Base-by-base conservation (phyloP, 2,329 filamentous ascomycete genomes). In the Exophiala sp. region DNA sequence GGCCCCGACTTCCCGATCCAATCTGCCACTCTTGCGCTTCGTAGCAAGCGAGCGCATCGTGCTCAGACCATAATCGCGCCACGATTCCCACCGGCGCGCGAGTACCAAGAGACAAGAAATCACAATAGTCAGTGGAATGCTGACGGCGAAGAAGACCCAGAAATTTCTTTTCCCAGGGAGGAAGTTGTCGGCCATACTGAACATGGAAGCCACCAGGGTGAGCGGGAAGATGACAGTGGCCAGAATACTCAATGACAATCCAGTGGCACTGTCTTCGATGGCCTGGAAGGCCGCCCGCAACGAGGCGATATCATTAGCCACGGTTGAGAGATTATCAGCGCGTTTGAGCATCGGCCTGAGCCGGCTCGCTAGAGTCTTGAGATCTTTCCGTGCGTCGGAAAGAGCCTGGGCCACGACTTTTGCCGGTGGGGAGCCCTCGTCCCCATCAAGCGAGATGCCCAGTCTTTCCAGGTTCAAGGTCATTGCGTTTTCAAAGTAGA, bases 71-170 rank as follows among this genome's bases (percentile, higher is more conserved):
- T 18, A 21, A 22, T 44, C 41, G 2, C 32, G 24, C 41, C 41
- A 44, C 16, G 16, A 7, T 14, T 18, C 41, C 24, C 41, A 34
- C 10, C 23, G 18, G 9, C 32, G 23, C 10, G 29, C 32, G 7
- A 44, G 7, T 7, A 44, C 27, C 41, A 44, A 14, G 41, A 44
- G 16, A 11, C 32, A 21, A 18, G 32, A 32, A 32, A 44, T 44
- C 7, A 44, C 23, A 6, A 19, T 30, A 10, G 24, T 44, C 7
- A 44, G 27, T 10, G 41, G 41, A 34, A 32, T 32, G 24, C 41
- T 44, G 41, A 44, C 41, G 27, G 41, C 23, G 27, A 44, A 44
- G 27, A 44, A 44, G 41, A 44, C 19, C 41, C 41, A 44, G 27
- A 44, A 44, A 1, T 34, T 14, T 2, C 14, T n/a, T 3, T 21